Conservation (phyloP, 352 stramenopile species). For the Pythium biforme region DNA sequence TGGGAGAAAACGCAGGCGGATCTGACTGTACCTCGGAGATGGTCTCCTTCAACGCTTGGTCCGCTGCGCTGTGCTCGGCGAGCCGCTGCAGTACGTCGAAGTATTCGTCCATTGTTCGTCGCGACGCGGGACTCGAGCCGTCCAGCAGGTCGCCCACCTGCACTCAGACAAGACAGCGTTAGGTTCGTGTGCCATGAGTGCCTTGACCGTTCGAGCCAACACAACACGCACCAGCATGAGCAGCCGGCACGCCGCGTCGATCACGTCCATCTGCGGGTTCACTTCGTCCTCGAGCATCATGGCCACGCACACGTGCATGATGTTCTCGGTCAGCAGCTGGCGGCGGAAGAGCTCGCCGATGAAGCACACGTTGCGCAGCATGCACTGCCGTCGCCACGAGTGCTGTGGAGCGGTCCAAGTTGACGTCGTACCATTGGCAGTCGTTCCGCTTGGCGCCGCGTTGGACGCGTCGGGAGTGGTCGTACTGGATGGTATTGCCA, state of each 20-base stretch:
- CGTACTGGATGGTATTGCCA: neutral
- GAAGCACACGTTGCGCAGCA: slow-evolving; percentile 72
- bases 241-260: slow-evolving; percentile 64
- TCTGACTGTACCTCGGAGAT: slow-evolving; percentile 66
- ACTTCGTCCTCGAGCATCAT: slow-evolving; percentile 84
- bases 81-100: slow-evolving; percentile 68
- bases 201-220: neutral
- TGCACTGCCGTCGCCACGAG: slow-evolving; percentile 71
- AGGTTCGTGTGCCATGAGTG: no score
- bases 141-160: slow-evolving; percentile 80
- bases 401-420: slow-evolving; percentile 31
- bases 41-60: slow-evolving; percentile 37
- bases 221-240: slow-evolving; percentile 45
- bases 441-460: neutral
- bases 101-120: slow-evolving; percentile 83
- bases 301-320: slow-evolving; percentile 82
- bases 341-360: slow-evolving; percentile 78
- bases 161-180: neutral
- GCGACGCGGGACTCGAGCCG: slow-evolving; percentile 74
- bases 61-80: slow-evolving; percentile 35
- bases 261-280: slow-evolving; percentile 59
- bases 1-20: no score
- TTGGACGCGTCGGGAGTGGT: neutral
- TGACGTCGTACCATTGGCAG: neutral
- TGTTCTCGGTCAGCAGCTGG: slow-evolving; percentile 78